Percentiles rank a stretch among this genome's conserved stretches.
phyloP scores from a whole-genome alignment of 2,329 filamentous ascomycete genomes.

The Tympanopsis confertula region DNA sequence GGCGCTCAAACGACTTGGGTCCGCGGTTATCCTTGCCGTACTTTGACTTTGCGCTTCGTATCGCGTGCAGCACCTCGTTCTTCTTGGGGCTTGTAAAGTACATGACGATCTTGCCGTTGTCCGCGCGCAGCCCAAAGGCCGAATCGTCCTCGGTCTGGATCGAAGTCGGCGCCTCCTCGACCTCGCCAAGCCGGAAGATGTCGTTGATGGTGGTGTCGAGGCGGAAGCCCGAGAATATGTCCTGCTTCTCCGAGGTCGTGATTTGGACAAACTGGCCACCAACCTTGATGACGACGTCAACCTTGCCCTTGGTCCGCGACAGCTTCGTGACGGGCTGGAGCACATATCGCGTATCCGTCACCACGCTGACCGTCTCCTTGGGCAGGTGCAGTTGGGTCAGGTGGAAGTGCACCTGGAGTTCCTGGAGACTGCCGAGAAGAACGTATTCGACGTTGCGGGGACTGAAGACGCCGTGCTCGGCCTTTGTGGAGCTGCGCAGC shows the following conservation, averaged over 20 bases:
- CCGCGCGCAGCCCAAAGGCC: slow-evolving; percentile 54
- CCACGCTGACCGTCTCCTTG: slow-evolving; percentile 59
- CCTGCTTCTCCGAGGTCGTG: slow-evolving; percentile 57
- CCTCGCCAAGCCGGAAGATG: slow-evolving; percentile 55
- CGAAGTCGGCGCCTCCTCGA: slow-evolving; percentile 55
- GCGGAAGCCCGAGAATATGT: slow-evolving; percentile 49
- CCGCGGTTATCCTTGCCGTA: slow-evolving; percentile 50
- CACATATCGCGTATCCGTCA: slow-evolving; percentile 53
- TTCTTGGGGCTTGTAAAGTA: slow-evolving; percentile 59
- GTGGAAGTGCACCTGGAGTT: slow-evolving; percentile 56
- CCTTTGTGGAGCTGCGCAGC: slow-evolving; percentile 48
- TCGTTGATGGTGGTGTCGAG: slow-evolving; percentile 57
- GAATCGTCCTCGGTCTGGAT: slow-evolving; percentile 54
- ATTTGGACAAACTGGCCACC: slow-evolving; percentile 61
- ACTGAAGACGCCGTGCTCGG: slow-evolving; percentile 47
- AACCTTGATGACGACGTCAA: slow-evolving; percentile 58
- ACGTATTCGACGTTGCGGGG: slow-evolving; percentile 56
- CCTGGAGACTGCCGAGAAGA: slow-evolving; percentile 51
- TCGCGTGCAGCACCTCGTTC: slow-evolving; percentile 48
- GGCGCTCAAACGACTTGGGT: slow-evolving; percentile 49
- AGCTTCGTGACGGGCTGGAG: slow-evolving; percentile 55
- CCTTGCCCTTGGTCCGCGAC: slow-evolving; percentile 59
- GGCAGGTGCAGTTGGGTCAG: slow-evolving; percentile 54
- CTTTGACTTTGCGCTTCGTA: slow-evolving; percentile 51
- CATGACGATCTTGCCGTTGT: slow-evolving; percentile 62